Conservation (phyloP, 441 rosid genomes). For the Populus hybrid region DNA sequence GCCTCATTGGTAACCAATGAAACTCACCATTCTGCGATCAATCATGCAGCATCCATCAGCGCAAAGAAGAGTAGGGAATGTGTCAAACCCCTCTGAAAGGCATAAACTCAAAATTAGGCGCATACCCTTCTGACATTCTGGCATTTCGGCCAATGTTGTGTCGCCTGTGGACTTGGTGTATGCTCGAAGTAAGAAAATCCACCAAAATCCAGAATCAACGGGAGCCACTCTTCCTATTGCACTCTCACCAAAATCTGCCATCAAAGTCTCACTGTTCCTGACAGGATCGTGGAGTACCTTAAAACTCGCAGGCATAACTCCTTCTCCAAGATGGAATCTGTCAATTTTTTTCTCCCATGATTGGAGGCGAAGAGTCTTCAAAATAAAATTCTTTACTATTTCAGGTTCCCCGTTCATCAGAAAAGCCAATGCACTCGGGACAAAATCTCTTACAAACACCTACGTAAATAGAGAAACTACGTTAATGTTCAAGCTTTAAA, state of each 20-base stretch:
- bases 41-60: conserved; percentile 98
- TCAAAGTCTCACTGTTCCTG: conserved; percentile 65
- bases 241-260: conserved; percentile 92
- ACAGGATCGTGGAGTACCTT: conserved; percentile 85
- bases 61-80: conserved; percentile 30
- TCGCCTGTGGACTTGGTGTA: conserved; percentile 94
- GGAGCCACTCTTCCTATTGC: conserved; percentile 98
- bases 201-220: conserved; percentile 95
- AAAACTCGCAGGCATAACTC: conserved; percentile 96
- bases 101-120: conserved; percentile 81
- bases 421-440: conserved; percentile 87
- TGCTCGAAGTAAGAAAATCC: conserved; percentile 89
- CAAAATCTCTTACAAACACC: conserved; percentile 93
- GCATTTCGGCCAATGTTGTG: conserved; percentile 76
- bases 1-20: not conserved
- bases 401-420: conserved; percentile 85
- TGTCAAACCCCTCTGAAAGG: conserved; percentile 86
- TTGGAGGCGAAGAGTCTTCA: conserved; percentile 86
- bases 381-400: conserved; percentile 71
- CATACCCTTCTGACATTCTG: conserved; percentile 95
- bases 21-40: conserved; percentile 91
- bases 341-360: conserved; percentile 95
- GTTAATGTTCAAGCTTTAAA: not conserved
- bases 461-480: conserved; percentile 12
- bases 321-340: conserved; percentile 89